phyloP scores from a whole-genome alignment of 257 asterid species.

The Capsicum pubescens region DNA sequence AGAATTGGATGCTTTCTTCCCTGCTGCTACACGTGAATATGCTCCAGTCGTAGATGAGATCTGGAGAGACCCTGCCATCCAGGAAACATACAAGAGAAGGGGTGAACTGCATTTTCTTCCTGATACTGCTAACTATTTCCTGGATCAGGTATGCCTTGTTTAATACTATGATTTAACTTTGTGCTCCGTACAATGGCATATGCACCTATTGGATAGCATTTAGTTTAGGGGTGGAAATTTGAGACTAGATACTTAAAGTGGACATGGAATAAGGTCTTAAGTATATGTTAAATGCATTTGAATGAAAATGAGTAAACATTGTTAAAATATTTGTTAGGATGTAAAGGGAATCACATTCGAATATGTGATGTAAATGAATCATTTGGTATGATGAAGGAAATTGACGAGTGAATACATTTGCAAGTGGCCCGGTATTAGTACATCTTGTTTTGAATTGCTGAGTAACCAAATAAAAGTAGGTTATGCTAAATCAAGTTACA shows the following conservation, averaged over 20 bases:
- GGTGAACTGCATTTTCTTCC: conserved; percentile 61
- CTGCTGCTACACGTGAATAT: conserved; percentile 62
- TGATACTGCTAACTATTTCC: conserved; percentile 62
- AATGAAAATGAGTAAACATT: background rate
- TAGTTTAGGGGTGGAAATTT: conserved; percentile 6
- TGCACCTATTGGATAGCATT: conserved; percentile 16
- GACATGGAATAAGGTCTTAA: background rate
- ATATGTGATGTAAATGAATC: background rate
- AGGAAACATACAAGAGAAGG: conserved; percentile 69
- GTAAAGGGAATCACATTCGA: background rate
- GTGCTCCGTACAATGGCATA: background rate
- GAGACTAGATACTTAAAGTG: background rate
- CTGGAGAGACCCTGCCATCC: conserved; percentile 81
- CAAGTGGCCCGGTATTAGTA: background rate
- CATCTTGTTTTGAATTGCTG: background rate
- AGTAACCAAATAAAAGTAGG: background rate
- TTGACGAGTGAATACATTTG: background rate
- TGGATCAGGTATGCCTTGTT: conserved; percentile 56
- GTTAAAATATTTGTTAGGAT: background rate
- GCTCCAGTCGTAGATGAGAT: conserved; percentile 60
- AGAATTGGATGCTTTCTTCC: conserved; percentile 51
- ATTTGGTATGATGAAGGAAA: background rate
- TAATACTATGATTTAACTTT: background rate
- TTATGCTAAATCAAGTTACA: conserved; percentile 10
- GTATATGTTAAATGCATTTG: background rate